Percentiles rank a stretch among this genome's conserved stretches.
phyloP scores from a whole-genome alignment of 2,329 filamentous ascomycete genomes.

The Penicillium sp. region DNA sequence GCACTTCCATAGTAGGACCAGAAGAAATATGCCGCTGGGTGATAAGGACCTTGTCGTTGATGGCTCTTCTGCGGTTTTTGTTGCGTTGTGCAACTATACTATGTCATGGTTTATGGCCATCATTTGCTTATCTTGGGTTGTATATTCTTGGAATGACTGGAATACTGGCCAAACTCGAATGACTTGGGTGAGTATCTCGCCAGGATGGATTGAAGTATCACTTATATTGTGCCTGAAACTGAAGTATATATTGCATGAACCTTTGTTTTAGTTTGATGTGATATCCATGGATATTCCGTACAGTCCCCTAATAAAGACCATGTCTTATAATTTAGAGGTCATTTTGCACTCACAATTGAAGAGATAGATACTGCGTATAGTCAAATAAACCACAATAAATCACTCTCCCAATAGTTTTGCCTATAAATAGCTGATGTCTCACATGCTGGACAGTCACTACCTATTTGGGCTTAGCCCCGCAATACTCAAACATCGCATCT shows the following conservation, averaged over 20 bases:
- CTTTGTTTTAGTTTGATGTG: no score
- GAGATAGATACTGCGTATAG: not conserved
- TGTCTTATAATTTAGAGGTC: not conserved
- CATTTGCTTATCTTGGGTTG: not conserved
- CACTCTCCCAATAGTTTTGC: not conserved
- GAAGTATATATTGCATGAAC: not conserved
- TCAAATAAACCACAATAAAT: not conserved
- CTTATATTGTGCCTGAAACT: no score
- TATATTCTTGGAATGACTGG: not conserved
- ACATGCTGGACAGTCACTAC: conserved; percentile 7
- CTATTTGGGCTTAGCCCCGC: conserved; percentile 19
- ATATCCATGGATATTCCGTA: not conserved
- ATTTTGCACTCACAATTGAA: not conserved
- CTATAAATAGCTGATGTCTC: conserved; percentile 26
- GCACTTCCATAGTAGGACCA: no score
- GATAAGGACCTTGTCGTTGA: not conserved
- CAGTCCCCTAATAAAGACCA: not conserved
- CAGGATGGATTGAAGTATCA: not conserved
- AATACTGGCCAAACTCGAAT: not conserved
- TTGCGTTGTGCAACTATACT: not conserved
- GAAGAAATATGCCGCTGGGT: not conserved
- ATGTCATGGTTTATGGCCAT: no score
- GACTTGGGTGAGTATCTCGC: no score
- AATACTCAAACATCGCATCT: conserved; percentile 15
- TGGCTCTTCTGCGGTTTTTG: not conserved